Percentiles rank a stretch among this genome's conserved stretches.
Evolutionary conservation across 108 stramenopile species (phyloP).

Genomic region (Discostella pseudostelligera): DNA sequence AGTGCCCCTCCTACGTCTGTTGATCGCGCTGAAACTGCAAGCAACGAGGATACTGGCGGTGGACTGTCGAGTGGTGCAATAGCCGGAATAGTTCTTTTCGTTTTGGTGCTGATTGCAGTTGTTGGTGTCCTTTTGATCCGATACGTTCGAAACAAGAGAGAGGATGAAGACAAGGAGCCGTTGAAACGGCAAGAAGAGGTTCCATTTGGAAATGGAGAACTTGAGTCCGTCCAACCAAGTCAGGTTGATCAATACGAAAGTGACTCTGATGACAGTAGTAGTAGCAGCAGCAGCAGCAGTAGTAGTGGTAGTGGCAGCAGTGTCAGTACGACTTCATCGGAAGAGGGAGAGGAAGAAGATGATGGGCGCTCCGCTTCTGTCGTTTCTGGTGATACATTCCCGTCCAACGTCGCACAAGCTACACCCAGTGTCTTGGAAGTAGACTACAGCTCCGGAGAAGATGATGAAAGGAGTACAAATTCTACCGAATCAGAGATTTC

Average conservation of each 20-base stretch:
- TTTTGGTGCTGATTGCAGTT: constrained; percentile 14
- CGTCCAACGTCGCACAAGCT: constrained; percentile 40
- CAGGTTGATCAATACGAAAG: constrained; percentile 28
- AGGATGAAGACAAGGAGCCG: constrained; percentile 18
- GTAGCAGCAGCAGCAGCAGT: not conserved
- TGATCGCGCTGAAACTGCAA: not conserved
- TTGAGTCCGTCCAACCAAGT: not conserved
- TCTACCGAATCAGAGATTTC: not conserved
- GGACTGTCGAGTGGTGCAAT: constrained; percentile 34
- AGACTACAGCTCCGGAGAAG: constrained; percentile 6
- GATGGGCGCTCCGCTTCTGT: constrained; percentile 14
- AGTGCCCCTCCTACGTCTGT: constrained; percentile 10
- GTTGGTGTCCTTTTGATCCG: constrained; percentile 1
- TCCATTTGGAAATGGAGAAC: constrained; percentile 12
- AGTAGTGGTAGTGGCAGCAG: constrained; percentile 5
- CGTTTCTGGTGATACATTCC: constrained; percentile 35
- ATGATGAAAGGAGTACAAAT: constrained; percentile 6
- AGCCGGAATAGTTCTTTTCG: constrained; percentile 22
- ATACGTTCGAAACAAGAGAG: constrained; percentile 14
- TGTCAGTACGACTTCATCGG: constrained; percentile 8
- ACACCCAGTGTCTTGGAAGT: constrained; percentile 24
- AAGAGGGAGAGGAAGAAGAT: constrained; percentile 19
- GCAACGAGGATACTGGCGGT: constrained; percentile 4
- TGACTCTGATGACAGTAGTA: constrained; percentile 29
- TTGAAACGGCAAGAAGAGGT: constrained; percentile 16